Evolutionary conservation across 129 eudicot species (phyloP).

Genomic region (Sambucus nigra): DNA sequence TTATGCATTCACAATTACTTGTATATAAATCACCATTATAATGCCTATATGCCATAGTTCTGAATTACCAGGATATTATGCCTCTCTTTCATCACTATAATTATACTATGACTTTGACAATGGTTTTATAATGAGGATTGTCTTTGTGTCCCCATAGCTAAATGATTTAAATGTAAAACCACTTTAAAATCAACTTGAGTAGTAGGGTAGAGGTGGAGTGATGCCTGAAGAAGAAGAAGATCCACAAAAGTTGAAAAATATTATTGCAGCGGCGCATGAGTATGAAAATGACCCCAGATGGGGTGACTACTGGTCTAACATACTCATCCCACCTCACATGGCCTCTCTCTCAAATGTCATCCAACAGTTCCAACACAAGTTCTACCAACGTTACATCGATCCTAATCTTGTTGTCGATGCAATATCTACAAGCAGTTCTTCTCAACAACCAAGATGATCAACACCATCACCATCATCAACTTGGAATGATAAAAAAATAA

Average conservation of each 20-base stretch:
- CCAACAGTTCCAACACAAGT: conserved; percentile 82
- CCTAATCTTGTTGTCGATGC: conserved; percentile 50
- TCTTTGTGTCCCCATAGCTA: too few species aligned
- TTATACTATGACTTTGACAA: too few species aligned
- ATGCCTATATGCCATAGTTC: too few species aligned
- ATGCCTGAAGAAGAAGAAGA: conserved; percentile 60
- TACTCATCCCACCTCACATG: conserved; percentile 76
- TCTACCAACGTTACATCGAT: conserved; percentile 89
- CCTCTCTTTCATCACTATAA: too few species aligned
- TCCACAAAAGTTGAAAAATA: conserved; percentile 71
- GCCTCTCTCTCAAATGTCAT: conserved; percentile 70
- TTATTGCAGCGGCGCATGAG: conserved; percentile 71
- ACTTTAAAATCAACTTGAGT: too few species aligned
- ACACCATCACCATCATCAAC: conserved; percentile 23
- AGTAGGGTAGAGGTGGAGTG: too few species aligned
- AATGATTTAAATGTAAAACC: too few species aligned
- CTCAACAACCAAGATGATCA: conserved; percentile 39
- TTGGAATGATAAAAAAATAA: conserved; percentile 24
- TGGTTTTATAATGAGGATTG: too few species aligned
- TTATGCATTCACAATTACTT: too few species aligned
- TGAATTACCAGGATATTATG: too few species aligned
- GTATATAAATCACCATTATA: too few species aligned
- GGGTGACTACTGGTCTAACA: conserved; percentile 91
- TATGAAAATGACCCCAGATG: conserved; percentile 73
- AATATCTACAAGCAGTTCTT: conserved; percentile 27